Percentiles rank a stretch among this genome's conserved stretches.
These are phyloP conservation scores for Enterocytospora artemiae DNA, from an alignment of 371 early-diverging fungal genomes.

Conservation along the genomic window DNA sequence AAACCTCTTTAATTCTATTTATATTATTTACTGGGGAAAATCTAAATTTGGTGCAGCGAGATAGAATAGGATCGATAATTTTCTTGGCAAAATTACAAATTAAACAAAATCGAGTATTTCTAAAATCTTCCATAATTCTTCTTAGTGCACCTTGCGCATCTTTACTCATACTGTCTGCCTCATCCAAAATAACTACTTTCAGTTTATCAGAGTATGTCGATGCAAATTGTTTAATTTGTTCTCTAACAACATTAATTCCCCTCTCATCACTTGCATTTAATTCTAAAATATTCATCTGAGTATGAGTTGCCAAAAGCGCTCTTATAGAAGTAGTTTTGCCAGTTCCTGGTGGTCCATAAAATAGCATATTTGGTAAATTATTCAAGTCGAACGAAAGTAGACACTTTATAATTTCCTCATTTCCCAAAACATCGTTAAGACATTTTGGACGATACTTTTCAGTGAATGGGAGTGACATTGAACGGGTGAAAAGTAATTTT, in stretches of 20 bases:
- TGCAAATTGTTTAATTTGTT: constrained; percentile 90
- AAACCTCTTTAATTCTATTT: constrained; percentile 60
- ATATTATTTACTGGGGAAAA: constrained; percentile 77
- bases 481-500: too few species aligned
- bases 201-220: constrained; percentile 69
- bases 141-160: constrained; percentile 95
- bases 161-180: constrained; percentile 92
- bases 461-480: too few species aligned
- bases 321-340: constrained; percentile 91
- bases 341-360: constrained; percentile 89
- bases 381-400: constrained; percentile 20
- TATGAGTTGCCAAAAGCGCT: constrained; percentile 67
- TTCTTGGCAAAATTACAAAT: constrained; percentile 93
- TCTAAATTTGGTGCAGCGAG: constrained; percentile 88
- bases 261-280: constrained; percentile 97
- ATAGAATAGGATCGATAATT: constrained; percentile 90
- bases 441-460: constrained; percentile 57
- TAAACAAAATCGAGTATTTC: constrained; percentile 85
- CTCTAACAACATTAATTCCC: constrained; percentile 83
- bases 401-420: constrained; percentile 48
- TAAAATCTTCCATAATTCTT: constrained; percentile 92
- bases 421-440: constrained; percentile 54
- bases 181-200: constrained; percentile 93
- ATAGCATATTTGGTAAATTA: constrained; percentile 84
- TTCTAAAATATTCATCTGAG: constrained; percentile 76